Evolutionary conservation across 495 filamentous ascomycete species (phyloP), one percentile per base, ranked within the genome.

Genomic region (Chaetomium fimeti): DNA sequence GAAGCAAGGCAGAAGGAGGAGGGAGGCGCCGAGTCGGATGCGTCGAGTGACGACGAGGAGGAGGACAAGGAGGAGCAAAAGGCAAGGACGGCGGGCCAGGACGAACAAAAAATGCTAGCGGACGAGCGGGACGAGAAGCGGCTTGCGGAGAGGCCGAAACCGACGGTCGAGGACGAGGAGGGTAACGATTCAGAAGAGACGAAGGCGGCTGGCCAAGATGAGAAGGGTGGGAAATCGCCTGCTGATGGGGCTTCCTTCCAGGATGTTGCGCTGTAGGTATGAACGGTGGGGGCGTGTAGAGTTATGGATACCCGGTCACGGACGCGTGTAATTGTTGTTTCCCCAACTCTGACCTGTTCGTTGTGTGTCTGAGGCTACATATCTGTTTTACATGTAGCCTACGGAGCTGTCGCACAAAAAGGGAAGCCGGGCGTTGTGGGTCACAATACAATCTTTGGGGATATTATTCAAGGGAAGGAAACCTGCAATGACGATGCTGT

Each of bases 21-120:
- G 25, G 67, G 61, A 12, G 72, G 63, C 20, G 49, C 60, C 3
- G 64, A 69, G 49, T 69, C 72, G 25, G 62, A 70, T 16, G 5
- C 25, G 15, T 71, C 73, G n/a, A 66, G 72, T 25, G 66, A 77
- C 18, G 69, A 72, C 24, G 75, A 74, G 27, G 69, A 73, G 29
- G 64, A 72, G 61, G 75, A 77, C 16, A 72, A 74, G 32, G 70
- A 74, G 38, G 64, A 72, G 64, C 66, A 76, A 29, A 76, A 77
- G 47, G 69, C 67, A 2, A 72, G 72, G 49, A 59, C 67, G 16
- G 68, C 66, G 20, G 66, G 64, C 60, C 68, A 78, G 11, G 80
- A 82, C 2, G 85, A 87, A 71, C 84, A 85, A 67, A 87, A 87
- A 65, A 76, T 82, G 32, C 72, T 82, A 45, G 71, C 82, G 6